phyloP scores from a whole-genome alignment of 2,329 filamentous ascomycete species.

The Raffaelea ambrosiae region DNA sequence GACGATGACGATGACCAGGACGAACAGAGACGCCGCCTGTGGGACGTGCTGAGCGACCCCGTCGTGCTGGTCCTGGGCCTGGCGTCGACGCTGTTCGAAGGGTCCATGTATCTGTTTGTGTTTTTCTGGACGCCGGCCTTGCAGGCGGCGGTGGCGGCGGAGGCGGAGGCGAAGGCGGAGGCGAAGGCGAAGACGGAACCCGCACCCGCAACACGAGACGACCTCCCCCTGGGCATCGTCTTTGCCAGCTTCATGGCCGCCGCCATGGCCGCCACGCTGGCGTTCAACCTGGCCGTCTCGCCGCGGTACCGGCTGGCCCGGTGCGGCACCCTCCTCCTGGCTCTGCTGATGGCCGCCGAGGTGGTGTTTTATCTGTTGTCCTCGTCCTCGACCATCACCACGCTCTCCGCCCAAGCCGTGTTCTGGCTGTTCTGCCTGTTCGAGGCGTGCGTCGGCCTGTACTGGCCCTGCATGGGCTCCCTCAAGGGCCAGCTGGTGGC shows the following conservation, averaged over 20 bases:
- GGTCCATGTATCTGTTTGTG: constrained; percentile 51
- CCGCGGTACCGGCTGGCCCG: constrained; percentile 10
- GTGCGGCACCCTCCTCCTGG: constrained; percentile 24
- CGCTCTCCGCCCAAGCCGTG: constrained; percentile 25
- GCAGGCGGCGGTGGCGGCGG: constrained; percentile 23
- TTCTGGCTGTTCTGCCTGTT: constrained; percentile 50
- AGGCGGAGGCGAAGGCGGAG: too few relatives aligned
- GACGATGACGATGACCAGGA: too few relatives aligned
- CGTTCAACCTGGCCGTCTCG: constrained; percentile 40
- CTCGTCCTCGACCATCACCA: constrained; percentile 16
- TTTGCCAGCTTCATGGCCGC: constrained; percentile 46
- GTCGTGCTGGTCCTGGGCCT: constrained; percentile 40
- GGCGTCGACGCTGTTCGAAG: constrained; percentile 48
- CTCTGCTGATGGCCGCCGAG: constrained; percentile 28
- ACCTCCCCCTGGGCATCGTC: constrained; percentile 35
- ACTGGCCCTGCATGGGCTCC: constrained; percentile 45
- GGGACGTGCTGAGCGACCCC: constrained; percentile 24
- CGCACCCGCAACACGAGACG: constrained; percentile 7
- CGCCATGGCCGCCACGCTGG: constrained; percentile 49
- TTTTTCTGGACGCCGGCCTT: constrained; percentile 49
- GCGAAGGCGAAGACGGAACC: constrained; percentile 5
- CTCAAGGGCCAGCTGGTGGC: constrained; percentile 44
- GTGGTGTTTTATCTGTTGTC: constrained; percentile 20
- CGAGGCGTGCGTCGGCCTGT: constrained; percentile 46
- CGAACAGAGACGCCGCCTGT: neutral